Percentiles rank a stretch among this genome's conserved stretches.
These are phyloP conservation scores for Mycena polygramma DNA, from an alignment of 768 basidiomycete species.

Conservation along the genomic window DNA sequence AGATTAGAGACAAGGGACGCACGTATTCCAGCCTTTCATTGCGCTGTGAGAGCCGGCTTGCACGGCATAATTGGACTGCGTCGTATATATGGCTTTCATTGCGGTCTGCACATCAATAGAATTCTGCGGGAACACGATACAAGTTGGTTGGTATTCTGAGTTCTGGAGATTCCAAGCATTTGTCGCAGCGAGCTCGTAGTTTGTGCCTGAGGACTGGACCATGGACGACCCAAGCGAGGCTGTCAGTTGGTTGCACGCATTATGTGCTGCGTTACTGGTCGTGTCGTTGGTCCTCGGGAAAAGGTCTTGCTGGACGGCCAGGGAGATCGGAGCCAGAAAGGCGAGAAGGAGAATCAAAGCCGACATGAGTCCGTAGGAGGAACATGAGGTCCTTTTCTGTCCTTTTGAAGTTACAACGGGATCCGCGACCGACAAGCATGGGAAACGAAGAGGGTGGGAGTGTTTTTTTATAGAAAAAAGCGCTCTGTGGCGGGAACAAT, in stretches of 20 bases:
- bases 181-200: neutral
- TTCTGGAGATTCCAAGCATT: constrained; percentile 52
- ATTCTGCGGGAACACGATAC: constrained; percentile 51
- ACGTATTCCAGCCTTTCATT: constrained; percentile 62
- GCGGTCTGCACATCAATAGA: constrained; percentile 50
- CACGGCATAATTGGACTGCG: constrained; percentile 55
- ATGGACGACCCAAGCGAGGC: constrained; percentile 14
- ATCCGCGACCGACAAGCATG: too few relatives aligned
- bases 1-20: constrained; percentile 27
- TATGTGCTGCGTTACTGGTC: constrained; percentile 11
- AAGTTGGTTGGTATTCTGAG: constrained; percentile 46
- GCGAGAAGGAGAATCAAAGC: too few relatives aligned
- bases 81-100: constrained; percentile 52
- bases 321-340: neutral
- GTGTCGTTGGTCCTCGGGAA: constrained; percentile 10
- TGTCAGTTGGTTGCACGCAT: constrained; percentile 24
- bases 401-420: too few relatives aligned
- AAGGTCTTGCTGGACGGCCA: neutral
- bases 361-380: too few relatives aligned
- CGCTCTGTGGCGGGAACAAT: too few relatives aligned
- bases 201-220: constrained; percentile 24
- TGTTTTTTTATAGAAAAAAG: too few relatives aligned
- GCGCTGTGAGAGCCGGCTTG: constrained; percentile 58
- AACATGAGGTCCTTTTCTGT: too few relatives aligned
- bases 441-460: too few relatives aligned